Base-by-base conservation (phyloP, 2,329 filamentous ascomycete species). In the Emydomyces testavorans region DNA sequence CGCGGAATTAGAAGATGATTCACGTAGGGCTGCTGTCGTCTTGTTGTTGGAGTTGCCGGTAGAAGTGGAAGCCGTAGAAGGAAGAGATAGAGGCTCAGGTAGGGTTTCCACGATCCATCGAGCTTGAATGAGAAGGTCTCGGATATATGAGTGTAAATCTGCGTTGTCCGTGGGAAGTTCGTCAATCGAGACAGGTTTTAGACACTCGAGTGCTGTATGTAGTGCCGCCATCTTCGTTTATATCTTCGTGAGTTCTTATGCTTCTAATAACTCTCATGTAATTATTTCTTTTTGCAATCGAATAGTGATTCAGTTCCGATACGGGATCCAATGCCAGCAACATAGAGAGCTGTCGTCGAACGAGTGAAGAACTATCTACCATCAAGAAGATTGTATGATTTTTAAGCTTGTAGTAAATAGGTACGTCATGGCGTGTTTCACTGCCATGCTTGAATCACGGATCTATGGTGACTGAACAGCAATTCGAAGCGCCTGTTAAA, bases 21-120 rank as follows among this genome's bases (percentile, higher is more conserved):
- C 29, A 28, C 6, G 18, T 13, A 31, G 21, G 10, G 23, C 23
- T 8, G 29, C 18, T 20, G 21, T 8, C 18, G 21, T 16, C 11
- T 20, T 20, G 21, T 20, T 28, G 23, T 4, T 18, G 16, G 32
- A 28, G 32, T 4, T 28, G 20, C 7, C 15, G 38, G 72, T 70
- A 28, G 71, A 68, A 53, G 67, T 72, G 36, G 60, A 69, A 20
- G 60, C 65, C 16, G 61, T 60, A 8, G 71, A 73, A 36, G 21
- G 47, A 70, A 64, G 48, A 20, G n/a, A 42, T 1, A 29, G 38
- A 4, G 73, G 62, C 21, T 71, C 72, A 2, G 87, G 87, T 1
- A 94, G 76, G 4, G 86, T 90, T 59, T 89, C 84, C 57, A 84
- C 71, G 48, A 93, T 76, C 15, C 82, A 70, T 58, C 87, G 82